These are phyloP conservation scores for Xylaria scruposa DNA, from an alignment of 495 filamentous ascomycete species.

Conservation along the genomic window DNA sequence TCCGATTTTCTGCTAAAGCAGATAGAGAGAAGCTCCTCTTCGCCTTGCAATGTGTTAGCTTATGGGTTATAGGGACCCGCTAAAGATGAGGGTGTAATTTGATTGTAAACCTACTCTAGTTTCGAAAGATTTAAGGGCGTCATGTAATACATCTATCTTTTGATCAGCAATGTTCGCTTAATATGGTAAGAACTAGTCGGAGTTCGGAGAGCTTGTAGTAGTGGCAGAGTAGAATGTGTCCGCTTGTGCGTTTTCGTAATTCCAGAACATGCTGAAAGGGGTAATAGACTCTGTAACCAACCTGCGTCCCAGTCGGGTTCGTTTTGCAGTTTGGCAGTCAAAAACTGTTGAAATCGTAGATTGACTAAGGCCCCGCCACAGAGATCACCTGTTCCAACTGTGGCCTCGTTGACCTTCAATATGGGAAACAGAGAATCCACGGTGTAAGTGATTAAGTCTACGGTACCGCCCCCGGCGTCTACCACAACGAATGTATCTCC, in stretches of 20 bases:
- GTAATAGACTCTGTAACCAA: not conserved
- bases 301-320: slow-evolving; percentile 7
- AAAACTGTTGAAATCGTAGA: slow-evolving; percentile 51
- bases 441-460: slow-evolving; percentile 60
- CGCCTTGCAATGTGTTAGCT: not conserved
- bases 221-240: not conserved
- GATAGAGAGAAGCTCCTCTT: not conserved
- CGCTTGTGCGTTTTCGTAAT: not conserved
- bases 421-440: slow-evolving; percentile 56
- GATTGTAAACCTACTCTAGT: not conserved
- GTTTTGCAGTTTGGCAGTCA: slow-evolving; percentile 45
- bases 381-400: slow-evolving; percentile 57
- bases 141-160: not conserved
- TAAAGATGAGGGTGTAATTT: not conserved
- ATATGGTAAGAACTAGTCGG: not conserved
- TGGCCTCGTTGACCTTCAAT: slow-evolving; percentile 56
- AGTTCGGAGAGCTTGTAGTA: not conserved
- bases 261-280: not conserved
- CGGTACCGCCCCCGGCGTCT: slow-evolving; percentile 67
- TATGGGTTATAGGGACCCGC: not conserved
- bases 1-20: not conserved
- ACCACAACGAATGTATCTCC: slow-evolving; percentile 55
- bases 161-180: not conserved
- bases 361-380: slow-evolving; percentile 67
- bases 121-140: not conserved